Base-by-base conservation (phyloP, 495 filamentous ascomycete species). In the Trichoderma parareesei region DNA sequence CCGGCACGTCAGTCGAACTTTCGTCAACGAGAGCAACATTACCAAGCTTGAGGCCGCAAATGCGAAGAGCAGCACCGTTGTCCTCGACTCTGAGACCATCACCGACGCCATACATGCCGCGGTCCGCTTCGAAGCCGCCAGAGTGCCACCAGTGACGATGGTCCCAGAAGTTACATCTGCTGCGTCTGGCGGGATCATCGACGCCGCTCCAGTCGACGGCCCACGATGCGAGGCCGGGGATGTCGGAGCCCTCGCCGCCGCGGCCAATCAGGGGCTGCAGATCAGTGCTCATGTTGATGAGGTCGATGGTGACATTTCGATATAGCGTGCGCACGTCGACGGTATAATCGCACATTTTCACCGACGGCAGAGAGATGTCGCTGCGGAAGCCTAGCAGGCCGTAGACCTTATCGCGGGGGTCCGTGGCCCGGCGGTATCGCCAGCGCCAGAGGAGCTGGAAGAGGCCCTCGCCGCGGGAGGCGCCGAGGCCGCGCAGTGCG, bases 381-480 rank as follows among this genome's bases (percentile, higher is more conserved):
- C 37, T 20, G 8, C 53, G 53, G 11, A 74, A 59, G 6, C 68
- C 68, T 4, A 74, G 63, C 8, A 74, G 63, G 27, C 62, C 69
- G 61, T 72, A 74, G 13, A 72, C 69, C 42, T 71, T 72, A 55
- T 74, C 72, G 13, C 70, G 62, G 35, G 72, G 72, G 53, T 72
- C 72, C n/a, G 69, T 66, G 27, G 72, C 69, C 14, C 66, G 38
- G 18, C 63, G 67, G 20, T 67, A 60, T 11, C 69, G 60, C 37
- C 65, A 71, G 48, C 67, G 49, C 67, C 65, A 69, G 20, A 71
- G 62, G 65, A 71, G 65, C 8, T 55, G 38, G 41, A 69, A 60
- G 37, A 65, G 38, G 18, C 64, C 53, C 9, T 57, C 53, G 1
- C 37, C 53, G 20, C 20, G 53, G n/a, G 41, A 41, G 64, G 65